Evolutionary conservation across 2,329 filamentous ascomycete species (phyloP), one percentile per base, ranked within the genome.

Genomic region (Proliferodiscus dingleyae): DNA sequence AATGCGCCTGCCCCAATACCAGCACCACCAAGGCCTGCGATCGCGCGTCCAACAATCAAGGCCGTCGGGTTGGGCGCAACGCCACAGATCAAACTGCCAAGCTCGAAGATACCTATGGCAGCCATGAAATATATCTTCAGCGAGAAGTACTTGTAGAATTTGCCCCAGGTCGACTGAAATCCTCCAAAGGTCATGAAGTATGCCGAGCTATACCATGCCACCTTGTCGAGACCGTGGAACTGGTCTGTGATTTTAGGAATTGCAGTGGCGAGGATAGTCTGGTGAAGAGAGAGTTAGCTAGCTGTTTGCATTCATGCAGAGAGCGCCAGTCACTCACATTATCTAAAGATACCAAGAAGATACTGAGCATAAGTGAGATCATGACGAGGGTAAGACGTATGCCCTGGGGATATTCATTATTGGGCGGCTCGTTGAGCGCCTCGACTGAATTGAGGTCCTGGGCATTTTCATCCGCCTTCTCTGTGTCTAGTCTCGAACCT

Each of bases 131-230:
- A 50, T 16, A 36, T 45, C 36, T 63, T 63, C 9, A 60, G 40
- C 7, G 41, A 19, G 41, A 60, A 59, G 23, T 54, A 52, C 39
- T 58, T 57, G 23, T 52, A 60, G 2, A 30, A 13, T 36, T 57
- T 57, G 5, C 54, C 54, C 52, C 50, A 55, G 2, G 36, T 16
- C 3, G 47, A 46, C 13, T 42, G 37, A 15, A 47, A 50, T 0
- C 37, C 40, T 3, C 65, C 70, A 38, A 70, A 58, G 2, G 69
- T 70, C 56, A 74, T 63, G 60, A 75, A 73, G 50, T 70, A 77
- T 37, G 72, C 71, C 22, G 74, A 70, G 2, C 73, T 75, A 49
- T 81, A 81, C 77, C 78, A 81, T 26, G 72, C 71, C 47, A 50
- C 66, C 68, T 41, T 64, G 58, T 26, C 30, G 4, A 32, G 22